Base-by-base conservation (phyloP, 345 rosid species). In the Citrus inodora region DNA sequence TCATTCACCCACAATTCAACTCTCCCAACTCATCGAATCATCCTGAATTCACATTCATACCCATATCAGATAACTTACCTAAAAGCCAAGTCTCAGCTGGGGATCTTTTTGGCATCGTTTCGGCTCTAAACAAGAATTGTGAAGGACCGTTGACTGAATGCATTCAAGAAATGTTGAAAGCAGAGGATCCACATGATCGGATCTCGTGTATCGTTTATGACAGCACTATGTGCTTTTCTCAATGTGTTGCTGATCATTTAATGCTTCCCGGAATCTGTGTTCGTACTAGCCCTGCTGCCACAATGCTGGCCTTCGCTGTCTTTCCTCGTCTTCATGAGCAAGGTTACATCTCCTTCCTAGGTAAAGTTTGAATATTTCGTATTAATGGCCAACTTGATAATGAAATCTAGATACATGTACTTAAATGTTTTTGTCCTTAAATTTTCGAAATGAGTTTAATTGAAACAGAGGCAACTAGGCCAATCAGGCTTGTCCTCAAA, bases 1-100 rank as follows among this genome's bases (percentile, higher is more conserved):
- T 86, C 7, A 74, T 77, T 30, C 83, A 86, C 69, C 78, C 89
- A 28, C 35, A 80, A 30, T 82, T 78, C 78, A 82, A 87, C 77
- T 73, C 67, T 32, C 86, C 86, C 0, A n/a, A 78, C 32, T 55
- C 84, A 10, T 70, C 80, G 30, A 46, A 21, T 21, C 76, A 67
- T 58, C 84, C 84, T 7, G 11, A 67, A 16, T 82, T 86, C 73
- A 67, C 60, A 24, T 83, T 83, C 80, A 9, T 79, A 24, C 64
- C 83, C 3, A 38, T 84, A 14, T 70, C 84, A 2, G 76, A 76
- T 71, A 53, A 67, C 68, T 66, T 82, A 16, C 32, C 79, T 0
- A 19, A 67, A n/a, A 14, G 35, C 59, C 3, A 60, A 24, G n/a
- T 72, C 38, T 67, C 82, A 13, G 25, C 77, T 0, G 30, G 7